phyloP scores from a whole-genome alignment of 139 green algal species.

The Tetraselmis chui region DNA sequence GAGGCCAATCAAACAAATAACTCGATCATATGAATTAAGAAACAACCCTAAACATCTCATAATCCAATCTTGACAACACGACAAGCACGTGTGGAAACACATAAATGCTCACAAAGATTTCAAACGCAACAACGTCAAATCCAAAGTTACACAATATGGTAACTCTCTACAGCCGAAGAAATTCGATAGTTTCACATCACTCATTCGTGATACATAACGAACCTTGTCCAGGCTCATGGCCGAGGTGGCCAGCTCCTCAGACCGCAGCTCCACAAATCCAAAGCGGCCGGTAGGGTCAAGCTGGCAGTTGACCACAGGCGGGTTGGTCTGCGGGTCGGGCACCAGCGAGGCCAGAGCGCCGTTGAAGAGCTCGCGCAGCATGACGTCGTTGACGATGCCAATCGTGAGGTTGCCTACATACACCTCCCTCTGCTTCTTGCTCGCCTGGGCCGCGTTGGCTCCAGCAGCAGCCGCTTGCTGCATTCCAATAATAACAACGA shows the following conservation, averaged over 20 bases:
- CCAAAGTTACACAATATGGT: too few species aligned
- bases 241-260: conserved; percentile 61
- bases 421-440: conserved; percentile 71
- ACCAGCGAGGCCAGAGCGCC: conserved; percentile 52
- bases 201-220: too few species aligned
- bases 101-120: too few species aligned
- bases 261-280: conserved; percentile 83
- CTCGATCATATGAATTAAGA: too few species aligned
- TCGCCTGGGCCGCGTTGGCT: conserved; percentile 18
- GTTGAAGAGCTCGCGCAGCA: conserved; percentile 85
- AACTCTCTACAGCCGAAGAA: too few species aligned
- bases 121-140: too few species aligned
- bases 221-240: conserved; percentile 77
- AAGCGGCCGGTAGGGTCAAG: conserved; percentile 69
- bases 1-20: too few species aligned
- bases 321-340: conserved; percentile 54
- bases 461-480: conserved; percentile 15
- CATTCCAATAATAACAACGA: too few species aligned
- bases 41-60: too few species aligned
- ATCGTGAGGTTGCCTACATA: conserved; percentile 87
- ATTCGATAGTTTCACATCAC: too few species aligned
- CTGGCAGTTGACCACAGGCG: conserved; percentile 64
- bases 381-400: conserved; percentile 53
- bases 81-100: too few species aligned
- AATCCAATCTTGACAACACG: too few species aligned